Evolutionary conservation across 176 grass and related monocot species (phyloP), one percentile per base, ranked within the genome.

Genomic region (Eleusine indica): DNA sequence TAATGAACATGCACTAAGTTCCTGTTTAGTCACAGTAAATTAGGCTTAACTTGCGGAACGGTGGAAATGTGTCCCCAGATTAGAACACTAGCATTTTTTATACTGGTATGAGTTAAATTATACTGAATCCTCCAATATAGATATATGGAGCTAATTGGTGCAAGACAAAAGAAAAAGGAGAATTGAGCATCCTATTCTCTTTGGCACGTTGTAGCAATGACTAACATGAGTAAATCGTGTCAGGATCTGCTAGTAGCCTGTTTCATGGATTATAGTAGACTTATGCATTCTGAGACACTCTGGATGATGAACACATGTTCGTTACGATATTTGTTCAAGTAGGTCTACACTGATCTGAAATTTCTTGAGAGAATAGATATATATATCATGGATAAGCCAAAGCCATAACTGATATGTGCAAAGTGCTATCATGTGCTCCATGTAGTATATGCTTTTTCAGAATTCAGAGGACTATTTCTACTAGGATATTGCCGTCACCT

Each of bases 381-480:
- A 6, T 64, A 32, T 84, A 66, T 15, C 68, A 56, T 80, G 10
- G 7, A 54, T 77, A 21, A 32, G n/a, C 15, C 28, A 43, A 76
- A 76, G 13, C 16, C 44, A 76, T 28, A 1, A n/a, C 61, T 80
- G 1, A 44, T 77, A 28, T 37, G 19, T 12, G 9, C 43, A 42
- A 35, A n/a, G 19, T 76, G 35, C 51, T 80, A 63, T 40, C 52
- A 75, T 60, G 57, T 60, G 21, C 57, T 60, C 21, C 64, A 67
- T 68, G 13, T 14, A 43, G 16, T 52, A 46, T 46, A 35, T 35
- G 32, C 32, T 9, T 46, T 46, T 46, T 46, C 43, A 46, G 43
- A 46, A 9, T 7, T 6, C 6, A 43, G 42, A 43, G 42, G 7
- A 46, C 57, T 56, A 32, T 77, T 37, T n/a, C 35, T 49, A 25